Evolutionary conservation across 1,139 yeast genomes (phyloP).

Genomic region (Candida anutae): DNA sequence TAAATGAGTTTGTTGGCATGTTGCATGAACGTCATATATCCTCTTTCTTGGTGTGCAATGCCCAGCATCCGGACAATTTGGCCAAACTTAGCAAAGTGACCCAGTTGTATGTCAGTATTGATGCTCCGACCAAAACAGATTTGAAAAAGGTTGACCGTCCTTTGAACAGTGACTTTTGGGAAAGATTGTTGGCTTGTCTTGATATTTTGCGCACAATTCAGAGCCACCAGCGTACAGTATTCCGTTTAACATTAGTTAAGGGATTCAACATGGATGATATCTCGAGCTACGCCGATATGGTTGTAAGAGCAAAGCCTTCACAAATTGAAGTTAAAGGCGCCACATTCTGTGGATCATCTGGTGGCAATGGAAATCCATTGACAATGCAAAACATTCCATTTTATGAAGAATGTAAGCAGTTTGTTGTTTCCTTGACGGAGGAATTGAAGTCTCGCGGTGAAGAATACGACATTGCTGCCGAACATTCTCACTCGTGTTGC

Average conservation of each 20-base stretch:
- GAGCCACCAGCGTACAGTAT: constrained; percentile 81
- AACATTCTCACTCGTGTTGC: constrained; percentile 94
- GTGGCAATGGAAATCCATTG: constrained; percentile 76
- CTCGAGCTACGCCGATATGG: constrained; percentile 84
- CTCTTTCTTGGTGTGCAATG: constrained; percentile 86
- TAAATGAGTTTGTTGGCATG: constrained; percentile 75
- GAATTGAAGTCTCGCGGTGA: constrained; percentile 59
- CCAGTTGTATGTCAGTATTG: constrained; percentile 86
- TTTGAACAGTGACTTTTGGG: constrained; percentile 88
- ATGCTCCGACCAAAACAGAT: constrained; percentile 78
- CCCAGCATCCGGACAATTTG: constrained; percentile 87
- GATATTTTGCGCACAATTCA: constrained; percentile 70
- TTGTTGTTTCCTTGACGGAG: constrained; percentile 54
- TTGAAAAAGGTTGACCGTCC: constrained; percentile 85
- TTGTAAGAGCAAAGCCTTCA: constrained; percentile 73
- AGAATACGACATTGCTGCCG: constrained; percentile 81
- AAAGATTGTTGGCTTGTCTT: constrained; percentile 70
- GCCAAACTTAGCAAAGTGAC: constrained; percentile 68
- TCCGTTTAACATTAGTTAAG: constrained; percentile 82
- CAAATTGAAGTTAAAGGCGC: constrained; percentile 93
- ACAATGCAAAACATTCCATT: constrained; percentile 96
- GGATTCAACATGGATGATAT: constrained; percentile 85
- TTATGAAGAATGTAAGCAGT: constrained; percentile 78
- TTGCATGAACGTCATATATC: constrained; percentile 74
- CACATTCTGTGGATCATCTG: constrained; percentile 82